Conservation (phyloP, 768 basidiomycete genomes). For the Boletus rubescentipes region DNA sequence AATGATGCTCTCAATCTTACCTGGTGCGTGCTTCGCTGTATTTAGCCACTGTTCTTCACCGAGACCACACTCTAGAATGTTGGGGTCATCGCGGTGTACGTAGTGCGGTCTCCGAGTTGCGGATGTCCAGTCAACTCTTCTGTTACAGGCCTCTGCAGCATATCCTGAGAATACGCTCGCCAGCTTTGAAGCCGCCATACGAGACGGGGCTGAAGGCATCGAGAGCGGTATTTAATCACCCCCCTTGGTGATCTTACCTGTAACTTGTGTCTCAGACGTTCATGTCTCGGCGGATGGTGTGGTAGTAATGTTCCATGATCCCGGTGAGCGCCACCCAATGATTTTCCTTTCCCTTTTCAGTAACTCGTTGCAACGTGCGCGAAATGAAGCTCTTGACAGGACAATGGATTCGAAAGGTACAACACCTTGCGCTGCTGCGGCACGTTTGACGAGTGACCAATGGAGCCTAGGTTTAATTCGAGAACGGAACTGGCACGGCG, state of each 20-base stretch:
- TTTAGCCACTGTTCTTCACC: not conserved
- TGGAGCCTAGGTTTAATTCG: slow-evolving; percentile 57
- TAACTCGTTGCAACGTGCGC: slow-evolving; percentile 25
- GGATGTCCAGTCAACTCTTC: slow-evolving; percentile 10
- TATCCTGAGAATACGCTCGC: slow-evolving; percentile 95
- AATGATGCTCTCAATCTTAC: slow-evolving; percentile 27
- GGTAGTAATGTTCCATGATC: slow-evolving; percentile 96
- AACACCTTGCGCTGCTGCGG: not conserved
- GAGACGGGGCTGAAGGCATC: slow-evolving; percentile 94
- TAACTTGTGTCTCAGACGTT: slow-evolving; percentile 78
- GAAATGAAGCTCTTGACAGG: slow-evolving; percentile 56
- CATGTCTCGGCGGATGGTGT: slow-evolving; percentile 87
- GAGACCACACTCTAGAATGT: slow-evolving; percentile 52
- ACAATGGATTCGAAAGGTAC: slow-evolving; percentile 79
- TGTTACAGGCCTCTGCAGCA: slow-evolving; percentile 72
- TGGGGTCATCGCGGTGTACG: slow-evolving; percentile 74
- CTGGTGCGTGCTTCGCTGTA: slow-evolving; percentile 22
- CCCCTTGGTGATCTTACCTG: slow-evolving; percentile 38
- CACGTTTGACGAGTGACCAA: slow-evolving; percentile 31
- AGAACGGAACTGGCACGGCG: slow-evolving; percentile 70
- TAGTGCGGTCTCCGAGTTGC: slow-evolving; percentile 32
- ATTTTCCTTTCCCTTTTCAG: slow-evolving; percentile 24
- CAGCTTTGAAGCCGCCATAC: slow-evolving; percentile 92
- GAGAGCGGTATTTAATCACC: slow-evolving; percentile 83
- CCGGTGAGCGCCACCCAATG: slow-evolving; percentile 46